A percentile compares a stretch with the other conserved stretches of the same genome.
phyloP scores from a whole-genome alignment of 2,329 filamentous ascomycete species.

The Aspergillus jensenii region DNA sequence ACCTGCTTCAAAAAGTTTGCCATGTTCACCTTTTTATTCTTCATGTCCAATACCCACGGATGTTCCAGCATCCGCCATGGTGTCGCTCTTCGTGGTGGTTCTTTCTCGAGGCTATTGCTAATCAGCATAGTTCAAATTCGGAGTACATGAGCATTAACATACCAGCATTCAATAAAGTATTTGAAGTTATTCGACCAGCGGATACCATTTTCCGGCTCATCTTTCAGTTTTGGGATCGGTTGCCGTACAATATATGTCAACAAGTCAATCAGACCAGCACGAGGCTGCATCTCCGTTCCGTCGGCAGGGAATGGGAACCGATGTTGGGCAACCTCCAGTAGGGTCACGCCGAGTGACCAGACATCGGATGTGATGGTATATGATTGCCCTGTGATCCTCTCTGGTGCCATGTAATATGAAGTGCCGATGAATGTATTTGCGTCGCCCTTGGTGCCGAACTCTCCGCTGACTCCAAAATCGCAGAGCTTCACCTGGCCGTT shows the following conservation, averaged over 20 bases:
- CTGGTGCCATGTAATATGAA: slow-evolving; percentile 98
- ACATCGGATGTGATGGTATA: slow-evolving; percentile 99
- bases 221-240: slow-evolving; percentile 90
- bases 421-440: slow-evolving; percentile 99
- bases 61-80: slow-evolving; percentile 99
- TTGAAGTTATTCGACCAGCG: slow-evolving; percentile 98
- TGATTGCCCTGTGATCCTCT: slow-evolving; percentile 93
- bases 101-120: slow-evolving; percentile 79
- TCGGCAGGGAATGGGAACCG: slow-evolving; percentile 97
- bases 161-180: slow-evolving; percentile 99
- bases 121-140: slow-evolving; percentile 9
- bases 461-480: slow-evolving; percentile 96
- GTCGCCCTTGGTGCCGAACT: slow-evolving; percentile 97
- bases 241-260: slow-evolving; percentile 97
- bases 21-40: slow-evolving; percentile 96
- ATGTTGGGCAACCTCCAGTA: slow-evolving; percentile 99
- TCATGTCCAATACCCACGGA: slow-evolving; percentile 98
- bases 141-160: slow-evolving; percentile 25
- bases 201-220: slow-evolving; percentile 85
- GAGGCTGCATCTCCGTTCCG: slow-evolving; percentile 90
- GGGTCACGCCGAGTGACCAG: slow-evolving; percentile 93
- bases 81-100: slow-evolving; percentile 79
- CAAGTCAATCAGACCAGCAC: slow-evolving; percentile 88
- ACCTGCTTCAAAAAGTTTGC: slow-evolving; percentile 88
- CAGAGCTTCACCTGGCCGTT: slow-evolving; percentile 95